A percentile compares a stretch with the other conserved stretches of the same genome.
These are phyloP conservation scores for Schrenkiella parvula DNA, from an alignment of 345 rosid genomes.

Conservation along the genomic window DNA sequence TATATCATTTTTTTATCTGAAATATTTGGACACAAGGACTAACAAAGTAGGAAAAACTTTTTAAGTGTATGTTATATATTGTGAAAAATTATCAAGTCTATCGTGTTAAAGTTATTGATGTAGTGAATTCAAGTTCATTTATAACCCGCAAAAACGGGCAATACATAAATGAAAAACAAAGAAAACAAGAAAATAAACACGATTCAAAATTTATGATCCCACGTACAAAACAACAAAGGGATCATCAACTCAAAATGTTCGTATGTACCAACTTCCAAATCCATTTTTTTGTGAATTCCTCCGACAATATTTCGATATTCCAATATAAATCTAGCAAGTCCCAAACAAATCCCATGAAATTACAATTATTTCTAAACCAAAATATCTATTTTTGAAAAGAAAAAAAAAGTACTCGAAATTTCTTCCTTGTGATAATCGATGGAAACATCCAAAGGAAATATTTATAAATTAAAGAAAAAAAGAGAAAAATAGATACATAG, in stretches of 20 bases:
- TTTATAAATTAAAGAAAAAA: too few species aligned
- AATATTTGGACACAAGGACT: background rate
- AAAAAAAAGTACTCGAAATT: constrained; percentile 7
- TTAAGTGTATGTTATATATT: background rate
- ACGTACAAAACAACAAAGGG: background rate
- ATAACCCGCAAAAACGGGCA: background rate
- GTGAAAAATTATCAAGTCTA: background rate
- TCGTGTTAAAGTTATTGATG: background rate
- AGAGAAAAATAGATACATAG: constrained; percentile 13
- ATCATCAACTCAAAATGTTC: background rate
- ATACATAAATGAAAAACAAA: background rate
- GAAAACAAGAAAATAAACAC: background rate
- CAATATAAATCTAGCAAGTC: constrained; percentile 1
- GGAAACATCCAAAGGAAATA: constrained; percentile 6
- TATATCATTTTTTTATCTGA: background rate
- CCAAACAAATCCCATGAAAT: constrained; percentile 1
- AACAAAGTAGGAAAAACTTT: background rate
- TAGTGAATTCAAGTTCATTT: background rate
- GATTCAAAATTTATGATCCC: background rate
- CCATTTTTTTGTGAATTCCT: background rate
- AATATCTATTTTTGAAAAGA: background rate
- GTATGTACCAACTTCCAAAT: constrained; percentile 3
- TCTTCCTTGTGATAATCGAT: background rate
- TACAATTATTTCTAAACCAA: constrained; percentile 13
- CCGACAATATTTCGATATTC: background rate